Evolutionary conservation across 331 rosid species (phyloP).

Genomic region (Stylosanthes scabra): DNA sequence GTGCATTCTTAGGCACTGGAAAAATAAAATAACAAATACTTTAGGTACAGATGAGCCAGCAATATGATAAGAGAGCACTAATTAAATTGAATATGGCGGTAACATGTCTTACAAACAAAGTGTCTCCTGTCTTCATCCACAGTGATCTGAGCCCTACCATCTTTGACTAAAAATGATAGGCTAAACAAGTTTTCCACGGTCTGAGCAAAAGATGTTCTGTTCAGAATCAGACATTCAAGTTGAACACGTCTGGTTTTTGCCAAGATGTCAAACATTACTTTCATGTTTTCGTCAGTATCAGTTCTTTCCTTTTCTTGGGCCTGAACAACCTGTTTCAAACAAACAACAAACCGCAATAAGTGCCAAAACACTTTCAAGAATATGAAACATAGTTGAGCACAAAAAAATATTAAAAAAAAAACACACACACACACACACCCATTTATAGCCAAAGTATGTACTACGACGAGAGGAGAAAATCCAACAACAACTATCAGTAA

Average conservation of each 20-base stretch:
- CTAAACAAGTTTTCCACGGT: slow-evolving; percentile 87
- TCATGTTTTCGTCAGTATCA: slow-evolving; percentile 81
- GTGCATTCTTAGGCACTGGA: slow-evolving; percentile 80
- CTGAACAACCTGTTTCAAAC: slow-evolving; percentile 60
- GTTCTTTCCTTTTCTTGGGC: slow-evolving; percentile 52
- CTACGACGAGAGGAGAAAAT: neutral
- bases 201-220: slow-evolving; percentile 76
- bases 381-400: neutral
- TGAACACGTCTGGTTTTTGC: slow-evolving; percentile 49
- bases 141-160: slow-evolving; percentile 77
- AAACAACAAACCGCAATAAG: slow-evolving; percentile 16
- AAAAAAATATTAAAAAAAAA: too few species aligned
- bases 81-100: neutral
- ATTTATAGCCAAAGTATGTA: neutral
- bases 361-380: slow-evolving; percentile 1
- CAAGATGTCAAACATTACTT: slow-evolving; percentile 67
- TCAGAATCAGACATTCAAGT: slow-evolving; percentile 67
- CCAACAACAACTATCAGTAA: neutral
- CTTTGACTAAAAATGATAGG: slow-evolving; percentile 82
- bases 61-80: neutral
- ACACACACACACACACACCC: neutral
- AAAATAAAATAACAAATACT: slow-evolving; percentile 14
- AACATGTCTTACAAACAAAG: slow-evolving; percentile 66
- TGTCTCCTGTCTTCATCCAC: slow-evolving; percentile 60
- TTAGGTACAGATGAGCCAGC: neutral